Evolutionary conservation across 305 asterid genomes (phyloP), one percentile per base, ranked within the genome.

Genomic region (Fraxinus latifolia): DNA sequence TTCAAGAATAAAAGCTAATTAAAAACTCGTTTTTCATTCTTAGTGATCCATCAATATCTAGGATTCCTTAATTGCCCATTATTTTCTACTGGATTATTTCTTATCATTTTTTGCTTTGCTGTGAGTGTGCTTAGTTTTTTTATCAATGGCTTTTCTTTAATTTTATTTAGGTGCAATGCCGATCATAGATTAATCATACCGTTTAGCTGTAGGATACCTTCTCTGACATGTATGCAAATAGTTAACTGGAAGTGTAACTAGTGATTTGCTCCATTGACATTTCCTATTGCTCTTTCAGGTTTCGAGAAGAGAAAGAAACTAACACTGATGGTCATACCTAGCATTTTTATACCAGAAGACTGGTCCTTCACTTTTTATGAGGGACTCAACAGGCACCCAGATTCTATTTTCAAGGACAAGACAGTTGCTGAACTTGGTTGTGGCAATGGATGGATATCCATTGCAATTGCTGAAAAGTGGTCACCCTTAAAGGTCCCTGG

Each of bases 361-460:
- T 96, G 98, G 99, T 96, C 99, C 84, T 96, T 93, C 89, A 96
- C 99, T 83, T 96, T 96, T 85, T 96, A 91, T 3, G 99, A 96
- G 90, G 99, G 99, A 79, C 92, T 94, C 80, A 96, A 94, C 82
- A 92, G 99, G 84, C 98, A 96, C 79, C 95, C 98, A 11, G 97
- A 92, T 84, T 91, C 99, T 82, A 93, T 93, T 79, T 96, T 96
- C 87, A 91, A 90, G 89, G 99, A 94, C 88, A 94, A 87, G 90
- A 90, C 97, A 1, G 91, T 94, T 82, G 91, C 98, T 83, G 99
- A 96, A 87, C 97, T 96, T 87, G 99, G 99, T 72, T 94, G 99
- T 82, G 98, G 99, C 81, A 96, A 96, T 89, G 98, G 99, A 84
- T 96, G 98, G 99, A 96, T 96, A 90, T 96, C 99, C 81, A 94